Evolutionary conservation across 768 basidiomycete genomes (phyloP).

Genomic region (Lactifluus pinguis): DNA sequence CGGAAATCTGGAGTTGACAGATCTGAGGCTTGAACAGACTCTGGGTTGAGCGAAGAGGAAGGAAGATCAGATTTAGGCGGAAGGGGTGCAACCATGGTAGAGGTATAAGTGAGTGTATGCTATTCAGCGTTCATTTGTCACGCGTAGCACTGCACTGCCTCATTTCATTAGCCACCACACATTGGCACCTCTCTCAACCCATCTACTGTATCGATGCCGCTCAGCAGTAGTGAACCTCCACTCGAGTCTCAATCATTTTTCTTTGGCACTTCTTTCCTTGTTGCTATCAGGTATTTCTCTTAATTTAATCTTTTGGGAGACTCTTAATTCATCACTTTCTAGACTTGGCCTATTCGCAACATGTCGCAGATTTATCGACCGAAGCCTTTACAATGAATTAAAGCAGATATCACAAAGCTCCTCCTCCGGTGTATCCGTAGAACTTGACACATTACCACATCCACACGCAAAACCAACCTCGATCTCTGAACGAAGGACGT

Average conservation of each 20-base stretch:
- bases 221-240: not conserved
- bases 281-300: not conserved
- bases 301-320: too few relatives aligned
- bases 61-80: constrained; percentile 21
- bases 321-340: not conserved
- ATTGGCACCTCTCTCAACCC: too few relatives aligned
- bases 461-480: constrained; percentile 4
- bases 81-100: too few relatives aligned
- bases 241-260: not conserved
- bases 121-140: too few relatives aligned
- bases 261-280: not conserved
- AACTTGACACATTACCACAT: constrained; percentile 15
- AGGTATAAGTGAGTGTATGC: too few relatives aligned
- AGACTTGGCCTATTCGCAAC: constrained; percentile 16
- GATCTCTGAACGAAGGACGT: constrained; percentile 6
- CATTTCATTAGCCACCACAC: too few relatives aligned
- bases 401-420: constrained; percentile 12
- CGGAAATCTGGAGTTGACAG: constrained; percentile 25
- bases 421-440: not conserved
- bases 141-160: too few relatives aligned
- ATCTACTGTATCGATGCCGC: not conserved
- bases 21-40: constrained; percentile 36
- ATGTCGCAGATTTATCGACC: constrained; percentile 17
- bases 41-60: constrained; percentile 33
- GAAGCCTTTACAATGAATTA: constrained; percentile 14